Evolutionary conservation across 441 rosid species (phyloP).

Genomic region (Macaranga tanarius): DNA sequence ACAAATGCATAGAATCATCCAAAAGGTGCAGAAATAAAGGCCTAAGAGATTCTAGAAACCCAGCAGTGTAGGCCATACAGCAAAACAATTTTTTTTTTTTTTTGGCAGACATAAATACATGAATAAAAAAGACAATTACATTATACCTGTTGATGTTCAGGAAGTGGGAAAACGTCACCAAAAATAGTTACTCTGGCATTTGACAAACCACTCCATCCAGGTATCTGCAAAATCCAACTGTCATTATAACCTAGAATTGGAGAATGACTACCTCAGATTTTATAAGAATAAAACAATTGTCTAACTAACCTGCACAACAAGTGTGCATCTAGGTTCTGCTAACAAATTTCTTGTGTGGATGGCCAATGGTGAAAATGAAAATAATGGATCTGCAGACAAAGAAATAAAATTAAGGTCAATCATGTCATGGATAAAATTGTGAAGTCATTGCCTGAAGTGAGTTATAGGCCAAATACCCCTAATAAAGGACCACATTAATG

Average conservation of each 20-base stretch:
- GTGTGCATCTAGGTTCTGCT: conserved; percentile 89
- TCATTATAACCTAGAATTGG: conserved; percentile 32
- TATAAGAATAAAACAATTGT: conserved; percentile 14
- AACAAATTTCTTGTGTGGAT: conserved; percentile 89
- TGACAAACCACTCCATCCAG: conserved; percentile 98
- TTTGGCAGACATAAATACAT: neutral
- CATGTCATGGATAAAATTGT: neutral
- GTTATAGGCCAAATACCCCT: neutral
- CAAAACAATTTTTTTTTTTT: neutral
- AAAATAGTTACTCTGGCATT: conserved; percentile 96
- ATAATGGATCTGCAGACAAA: conserved; percentile 73
- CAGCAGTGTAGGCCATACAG: neutral
- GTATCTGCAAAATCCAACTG: conserved; percentile 54
- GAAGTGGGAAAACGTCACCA: conserved; percentile 92
- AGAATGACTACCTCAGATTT: conserved; percentile 21
- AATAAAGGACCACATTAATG: neutral
- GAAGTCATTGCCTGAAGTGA: neutral
- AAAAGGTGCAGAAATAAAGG: neutral
- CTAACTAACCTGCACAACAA: conserved; percentile 83
- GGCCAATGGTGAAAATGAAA: conserved; percentile 91
- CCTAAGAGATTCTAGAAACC: neutral
- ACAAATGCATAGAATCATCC: neutral
- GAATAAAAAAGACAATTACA: neutral
- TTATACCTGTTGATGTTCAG: conserved; percentile 77
- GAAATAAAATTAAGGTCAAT: conserved; percentile 5